A percentile compares a stretch with the other conserved stretches of the same genome.
phyloP scores from a whole-genome alignment of 2,329 filamentous ascomycete species.

The Tolypocladium ovalisporum region DNA sequence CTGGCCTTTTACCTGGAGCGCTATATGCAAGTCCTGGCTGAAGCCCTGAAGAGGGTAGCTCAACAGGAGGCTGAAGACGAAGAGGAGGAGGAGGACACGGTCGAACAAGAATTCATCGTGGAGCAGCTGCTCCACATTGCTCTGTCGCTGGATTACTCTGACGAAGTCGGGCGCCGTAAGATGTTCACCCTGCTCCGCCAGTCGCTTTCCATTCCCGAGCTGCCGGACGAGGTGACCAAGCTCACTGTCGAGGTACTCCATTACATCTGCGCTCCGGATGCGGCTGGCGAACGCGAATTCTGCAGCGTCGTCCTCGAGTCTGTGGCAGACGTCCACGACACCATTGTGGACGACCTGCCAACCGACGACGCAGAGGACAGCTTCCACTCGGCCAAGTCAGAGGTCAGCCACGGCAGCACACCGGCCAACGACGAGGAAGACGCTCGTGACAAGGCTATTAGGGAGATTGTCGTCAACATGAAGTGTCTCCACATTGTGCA shows the following conservation, averaged over 20 bases:
- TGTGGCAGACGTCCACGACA: slow-evolving; percentile 93
- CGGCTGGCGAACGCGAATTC: slow-evolving; percentile 69
- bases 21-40: slow-evolving; percentile 60
- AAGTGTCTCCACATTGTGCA: slow-evolving; percentile 96
- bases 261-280: slow-evolving; percentile 67
- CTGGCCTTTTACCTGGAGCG: slow-evolving; percentile 79
- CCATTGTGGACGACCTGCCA: slow-evolving; percentile 63
- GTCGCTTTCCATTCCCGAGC: slow-evolving; percentile 70
- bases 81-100: slow-evolving; percentile 69
- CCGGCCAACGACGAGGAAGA: slow-evolving; percentile 50
- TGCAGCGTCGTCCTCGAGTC: slow-evolving; percentile 82
- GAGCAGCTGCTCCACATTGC: slow-evolving; percentile 92
- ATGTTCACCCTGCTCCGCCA: slow-evolving; percentile 91
- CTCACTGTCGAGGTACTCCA: slow-evolving; percentile 74
- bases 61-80: slow-evolving; percentile 45
- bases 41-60: slow-evolving; percentile 48
- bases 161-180: slow-evolving; percentile 87
- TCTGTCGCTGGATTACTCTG: slow-evolving; percentile 88
- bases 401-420: slow-evolving; percentile 59
- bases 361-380: slow-evolving; percentile 52
- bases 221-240: slow-evolving; percentile 88
- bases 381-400: slow-evolving; percentile 87
- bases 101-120: slow-evolving; percentile 89
- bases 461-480: slow-evolving; percentile 93
- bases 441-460: slow-evolving; percentile 64